Evolutionary conservation across 2,329 filamentous ascomycete genomes (phyloP).

Genomic region (Cadophora sp.): DNA sequence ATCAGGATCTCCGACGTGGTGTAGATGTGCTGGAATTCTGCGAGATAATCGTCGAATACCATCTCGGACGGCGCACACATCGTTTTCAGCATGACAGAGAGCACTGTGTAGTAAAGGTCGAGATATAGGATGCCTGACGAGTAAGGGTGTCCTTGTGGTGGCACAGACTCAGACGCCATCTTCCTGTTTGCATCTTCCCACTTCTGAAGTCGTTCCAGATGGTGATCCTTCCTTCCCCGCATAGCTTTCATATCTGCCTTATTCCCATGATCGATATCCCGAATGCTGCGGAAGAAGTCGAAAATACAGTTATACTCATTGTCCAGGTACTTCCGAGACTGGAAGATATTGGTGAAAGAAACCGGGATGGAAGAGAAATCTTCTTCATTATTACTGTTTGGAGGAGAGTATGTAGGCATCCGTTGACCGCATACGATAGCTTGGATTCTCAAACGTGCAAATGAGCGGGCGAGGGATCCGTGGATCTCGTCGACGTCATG

Average conservation of each 20-base stretch:
- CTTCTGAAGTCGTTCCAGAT: not conserved
- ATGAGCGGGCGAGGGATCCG: slow-evolving; percentile 11
- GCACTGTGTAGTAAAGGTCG: not conserved
- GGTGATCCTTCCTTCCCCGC: not conserved
- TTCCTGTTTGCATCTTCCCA: not conserved
- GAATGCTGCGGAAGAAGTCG: slow-evolving; percentile 20
- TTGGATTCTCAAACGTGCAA: slow-evolving; percentile 13
- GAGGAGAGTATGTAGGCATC: slow-evolving; percentile 11
- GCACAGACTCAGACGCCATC: not conserved
- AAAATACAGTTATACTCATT: slow-evolving; percentile 24
- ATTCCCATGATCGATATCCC: slow-evolving; percentile 6
- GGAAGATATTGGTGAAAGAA: slow-evolving; percentile 19
- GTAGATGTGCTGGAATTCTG: not conserved
- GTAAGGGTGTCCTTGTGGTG: not conserved
- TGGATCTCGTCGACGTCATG: not conserved
- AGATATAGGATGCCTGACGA: not conserved
- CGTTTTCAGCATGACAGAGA: not conserved
- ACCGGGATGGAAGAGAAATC: not conserved
- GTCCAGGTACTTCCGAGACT: slow-evolving; percentile 25
- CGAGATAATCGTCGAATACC: not conserved
- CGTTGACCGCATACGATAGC: slow-evolving; percentile 1
- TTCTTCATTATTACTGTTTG: not conserved
- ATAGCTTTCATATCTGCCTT: not conserved
- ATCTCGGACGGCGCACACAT: slow-evolving; percentile 3
- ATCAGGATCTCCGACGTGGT: not conserved